Evolutionary conservation across 2,329 filamentous ascomycete species (phyloP), one percentile per base, ranked within the genome.

Genomic region (Trichoderma gracile): DNA sequence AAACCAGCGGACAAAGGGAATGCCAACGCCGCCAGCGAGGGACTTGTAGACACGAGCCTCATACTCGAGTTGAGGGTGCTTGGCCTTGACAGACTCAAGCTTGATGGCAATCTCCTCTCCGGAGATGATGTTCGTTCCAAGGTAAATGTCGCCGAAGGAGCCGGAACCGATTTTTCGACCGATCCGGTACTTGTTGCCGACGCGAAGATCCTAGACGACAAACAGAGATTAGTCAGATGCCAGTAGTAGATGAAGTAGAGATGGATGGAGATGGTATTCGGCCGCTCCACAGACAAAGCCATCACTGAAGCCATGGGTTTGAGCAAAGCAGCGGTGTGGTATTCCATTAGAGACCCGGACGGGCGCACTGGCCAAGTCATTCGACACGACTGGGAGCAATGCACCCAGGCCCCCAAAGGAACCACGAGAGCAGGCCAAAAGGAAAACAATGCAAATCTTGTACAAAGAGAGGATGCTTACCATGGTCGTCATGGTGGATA

Each of bases 41-140:
- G 86, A 89, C 79, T 90, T 90, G 81, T 90, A 94, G 73, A 98
- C 94, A 72, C 94, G 92, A 65, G 95, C 95, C 81, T 99, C 95
- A 84, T 98, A 98, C 80, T 98, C 95, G 68, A 99, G 88, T 80
- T 98, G 95, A 65, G 95, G 95, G 79, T 98, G 95, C 86, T 99
- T 98, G 77, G 95, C 94, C 86, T 99, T 99, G 82, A 98, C 94
- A 70, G 92, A 96, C 81, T 99, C 95, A 67, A 99, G 92, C 84
- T 99, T 99, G 84, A 99, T 99, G 77, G 95, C 95, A 73, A 99
- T 98, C 81, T 99, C 95, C 80, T 99, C 95, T 68, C 95, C 95
- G 5, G 95, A 98, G 80, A 98, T 98, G 82, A 99, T 98, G 84
- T 99, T 98, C 78, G 95, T 99, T 73, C 95, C 95, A 62, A 98